phyloP scores from a whole-genome alignment of 208 protist species.

The Trypanosoma platydactyli region DNA sequence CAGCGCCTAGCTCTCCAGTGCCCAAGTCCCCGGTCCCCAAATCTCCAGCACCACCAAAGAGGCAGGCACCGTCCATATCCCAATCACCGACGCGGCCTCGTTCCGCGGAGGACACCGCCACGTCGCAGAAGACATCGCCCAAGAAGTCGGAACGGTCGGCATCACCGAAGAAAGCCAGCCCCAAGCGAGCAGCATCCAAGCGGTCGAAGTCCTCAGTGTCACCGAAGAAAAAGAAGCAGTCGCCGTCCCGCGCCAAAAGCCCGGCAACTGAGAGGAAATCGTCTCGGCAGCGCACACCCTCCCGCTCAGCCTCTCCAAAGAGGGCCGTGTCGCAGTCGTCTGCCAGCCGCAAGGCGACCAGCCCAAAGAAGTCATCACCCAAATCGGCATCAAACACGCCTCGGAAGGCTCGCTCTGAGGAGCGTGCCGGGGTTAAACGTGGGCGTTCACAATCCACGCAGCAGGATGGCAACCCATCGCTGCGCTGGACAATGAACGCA shows the following conservation, averaged over 20 bases:
- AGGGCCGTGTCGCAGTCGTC: constrained; percentile 8
- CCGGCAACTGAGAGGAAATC: not conserved
- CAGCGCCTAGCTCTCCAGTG: constrained; percentile 6
- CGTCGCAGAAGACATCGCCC: not conserved
- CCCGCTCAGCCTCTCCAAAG: not conserved
- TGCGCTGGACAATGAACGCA: constrained; percentile 56
- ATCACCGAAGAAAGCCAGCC: constrained; percentile 24
- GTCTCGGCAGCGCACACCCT: constrained; percentile 6
- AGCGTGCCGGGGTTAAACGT: not conserved
- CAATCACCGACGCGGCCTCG: constrained; percentile 20
- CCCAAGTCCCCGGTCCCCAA: constrained; percentile 2
- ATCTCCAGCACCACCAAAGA: constrained; percentile 9
- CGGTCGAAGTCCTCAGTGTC: constrained; percentile 10
- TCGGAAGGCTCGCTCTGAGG: constrained; percentile 8
- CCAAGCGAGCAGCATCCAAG: constrained; percentile 17
- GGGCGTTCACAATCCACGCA: constrained; percentile 24
- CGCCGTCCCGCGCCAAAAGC: not conserved
- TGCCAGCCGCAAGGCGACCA: constrained; percentile 2
- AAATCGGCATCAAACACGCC: constrained; percentile 4
- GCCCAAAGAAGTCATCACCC: constrained; percentile 13
- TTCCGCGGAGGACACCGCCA: constrained; percentile 1
- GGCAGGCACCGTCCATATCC: not conserved
- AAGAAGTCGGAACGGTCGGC: not conserved
- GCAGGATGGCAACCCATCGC: constrained; percentile 33
- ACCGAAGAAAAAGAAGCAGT: constrained; percentile 11